A percentile compares a stretch with the other conserved stretches of the same genome.
Conservation (phyloP, 768 basidiomycete genomes). For the Megacollybia marginata region DNA sequence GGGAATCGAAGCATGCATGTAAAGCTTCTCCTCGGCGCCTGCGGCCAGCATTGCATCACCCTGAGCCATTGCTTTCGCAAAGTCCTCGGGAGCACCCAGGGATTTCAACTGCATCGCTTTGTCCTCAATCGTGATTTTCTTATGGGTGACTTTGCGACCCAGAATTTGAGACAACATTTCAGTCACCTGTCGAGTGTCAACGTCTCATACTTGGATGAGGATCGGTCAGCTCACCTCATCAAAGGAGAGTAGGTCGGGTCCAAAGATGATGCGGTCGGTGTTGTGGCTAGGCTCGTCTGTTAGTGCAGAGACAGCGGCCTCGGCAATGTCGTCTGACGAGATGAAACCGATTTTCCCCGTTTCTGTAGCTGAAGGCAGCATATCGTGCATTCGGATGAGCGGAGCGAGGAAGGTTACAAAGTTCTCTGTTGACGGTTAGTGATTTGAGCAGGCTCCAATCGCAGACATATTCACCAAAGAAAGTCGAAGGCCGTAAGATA, state of each 20-base stretch:
- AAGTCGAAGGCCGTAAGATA: conserved; percentile 30
- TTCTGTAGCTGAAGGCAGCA: conserved; percentile 18
- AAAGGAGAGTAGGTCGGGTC: conserved; percentile 22
- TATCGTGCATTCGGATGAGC: conserved; percentile 2
- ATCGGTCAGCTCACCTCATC: conserved; percentile 17
- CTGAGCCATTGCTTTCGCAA: neutral
- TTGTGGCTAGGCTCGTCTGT: conserved; percentile 15
- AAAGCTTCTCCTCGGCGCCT: neutral
- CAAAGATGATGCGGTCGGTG: conserved; percentile 21
- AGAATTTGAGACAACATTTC: neutral
- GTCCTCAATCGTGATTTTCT: neutral
- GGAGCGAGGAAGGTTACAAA: neutral
- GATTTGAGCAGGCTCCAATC: neutral
- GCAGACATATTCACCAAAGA: conserved; percentile 20
- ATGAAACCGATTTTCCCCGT: conserved; percentile 23
- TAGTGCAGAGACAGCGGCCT: conserved; percentile 23
- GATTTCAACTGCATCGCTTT: neutral
- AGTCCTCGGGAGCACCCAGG: neutral
- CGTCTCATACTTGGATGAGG: neutral
- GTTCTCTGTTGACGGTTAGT: neutral
- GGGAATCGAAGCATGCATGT: neutral
- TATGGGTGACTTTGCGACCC: neutral
- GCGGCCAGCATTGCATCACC: neutral
- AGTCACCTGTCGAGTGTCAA: neutral
- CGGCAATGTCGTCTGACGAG: conserved; percentile 24